Conservation (phyloP, 2,329 filamentous ascomycete genomes). For the Neophaeococcomyces aloes region DNA sequence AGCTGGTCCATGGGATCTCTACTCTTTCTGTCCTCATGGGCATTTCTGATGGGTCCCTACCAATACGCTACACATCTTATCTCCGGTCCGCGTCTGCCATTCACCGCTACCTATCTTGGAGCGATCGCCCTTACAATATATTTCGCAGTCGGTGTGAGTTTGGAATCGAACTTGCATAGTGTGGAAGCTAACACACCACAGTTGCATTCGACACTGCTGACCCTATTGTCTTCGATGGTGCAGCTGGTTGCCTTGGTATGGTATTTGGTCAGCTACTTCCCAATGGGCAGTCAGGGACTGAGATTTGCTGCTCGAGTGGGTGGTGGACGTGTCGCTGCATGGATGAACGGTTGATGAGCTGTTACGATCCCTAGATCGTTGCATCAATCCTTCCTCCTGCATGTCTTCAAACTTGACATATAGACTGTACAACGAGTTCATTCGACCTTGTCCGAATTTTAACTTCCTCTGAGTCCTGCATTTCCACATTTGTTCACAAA, state of each 20-base stretch:
- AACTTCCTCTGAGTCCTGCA: neutral
- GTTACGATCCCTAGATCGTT: too few relatives aligned
- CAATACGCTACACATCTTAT: slow-evolving; percentile 74
- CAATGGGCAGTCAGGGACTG: slow-evolving; percentile 84
- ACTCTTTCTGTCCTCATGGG: slow-evolving; percentile 85
- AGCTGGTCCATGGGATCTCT: slow-evolving; percentile 93
- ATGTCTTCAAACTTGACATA: neutral
- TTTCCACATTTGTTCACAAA: too few relatives aligned
- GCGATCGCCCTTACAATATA: slow-evolving; percentile 83
- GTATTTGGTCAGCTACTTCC: slow-evolving; percentile 97
- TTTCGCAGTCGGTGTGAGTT: slow-evolving; percentile 70
- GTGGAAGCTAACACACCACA: slow-evolving; percentile 67
- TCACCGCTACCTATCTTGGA: slow-evolving; percentile 89
- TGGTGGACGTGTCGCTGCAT: slow-evolving; percentile 69
- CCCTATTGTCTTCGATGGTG: slow-evolving; percentile 69
- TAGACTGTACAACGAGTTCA: neutral
- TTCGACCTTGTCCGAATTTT: neutral
- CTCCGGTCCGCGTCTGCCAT: slow-evolving; percentile 75
- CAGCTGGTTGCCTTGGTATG: slow-evolving; percentile 76
- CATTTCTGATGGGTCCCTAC: slow-evolving; percentile 83
- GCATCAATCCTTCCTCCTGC: too few relatives aligned
- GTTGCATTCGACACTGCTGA: slow-evolving; percentile 77
- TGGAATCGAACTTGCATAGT: slow-evolving; percentile 73
- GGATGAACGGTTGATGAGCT: slow-evolving; percentile 62
- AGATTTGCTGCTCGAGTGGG: slow-evolving; percentile 80